Conservation (phyloP, 345 rosid genomes). For the Arabis alpina region DNA sequence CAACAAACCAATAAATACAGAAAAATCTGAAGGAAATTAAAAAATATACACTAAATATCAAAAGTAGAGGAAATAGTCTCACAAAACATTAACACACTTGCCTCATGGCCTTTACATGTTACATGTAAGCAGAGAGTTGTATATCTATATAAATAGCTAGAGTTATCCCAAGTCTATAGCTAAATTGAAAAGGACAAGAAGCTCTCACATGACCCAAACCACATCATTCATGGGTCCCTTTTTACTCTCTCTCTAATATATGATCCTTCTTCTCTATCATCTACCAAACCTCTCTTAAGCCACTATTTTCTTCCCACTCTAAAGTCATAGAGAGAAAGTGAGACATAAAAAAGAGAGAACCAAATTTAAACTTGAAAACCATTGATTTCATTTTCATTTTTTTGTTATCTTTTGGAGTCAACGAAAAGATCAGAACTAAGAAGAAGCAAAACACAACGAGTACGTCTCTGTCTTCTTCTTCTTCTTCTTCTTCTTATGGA, state of each 20-base stretch:
- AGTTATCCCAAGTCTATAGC: constrained; percentile 46
- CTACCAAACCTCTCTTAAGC: constrained; percentile 32
- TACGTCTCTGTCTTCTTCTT: constrained; percentile 39
- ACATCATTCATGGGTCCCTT: constrained; percentile 81
- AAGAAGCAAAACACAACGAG: constrained; percentile 36
- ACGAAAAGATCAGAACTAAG: constrained; percentile 39
- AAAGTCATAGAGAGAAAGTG: constrained; percentile 33
- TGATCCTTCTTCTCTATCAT: constrained; percentile 46
- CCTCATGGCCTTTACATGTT: constrained; percentile 22
- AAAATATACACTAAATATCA: constrained; percentile 18
- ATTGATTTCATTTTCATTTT: constrained; percentile 39
- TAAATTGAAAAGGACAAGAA: constrained; percentile 70
- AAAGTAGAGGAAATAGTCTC: constrained; percentile 27
- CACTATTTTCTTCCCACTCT: constrained; percentile 40
- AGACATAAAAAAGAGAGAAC: neutral
- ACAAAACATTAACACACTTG: constrained; percentile 28
- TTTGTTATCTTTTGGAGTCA: constrained; percentile 37
- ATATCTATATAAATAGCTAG: constrained; percentile 40
- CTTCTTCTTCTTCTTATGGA: constrained; percentile 19
- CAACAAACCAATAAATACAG: constrained; percentile 31
- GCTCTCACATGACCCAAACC: constrained; percentile 81
- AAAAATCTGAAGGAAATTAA: constrained; percentile 32
- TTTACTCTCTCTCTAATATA: constrained; percentile 33
- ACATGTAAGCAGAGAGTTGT: constrained; percentile 20
- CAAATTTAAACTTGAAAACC: constrained; percentile 10